phyloP scores from a whole-genome alignment of 768 basidiomycete genomes.

The Agrocybe praecox region DNA sequence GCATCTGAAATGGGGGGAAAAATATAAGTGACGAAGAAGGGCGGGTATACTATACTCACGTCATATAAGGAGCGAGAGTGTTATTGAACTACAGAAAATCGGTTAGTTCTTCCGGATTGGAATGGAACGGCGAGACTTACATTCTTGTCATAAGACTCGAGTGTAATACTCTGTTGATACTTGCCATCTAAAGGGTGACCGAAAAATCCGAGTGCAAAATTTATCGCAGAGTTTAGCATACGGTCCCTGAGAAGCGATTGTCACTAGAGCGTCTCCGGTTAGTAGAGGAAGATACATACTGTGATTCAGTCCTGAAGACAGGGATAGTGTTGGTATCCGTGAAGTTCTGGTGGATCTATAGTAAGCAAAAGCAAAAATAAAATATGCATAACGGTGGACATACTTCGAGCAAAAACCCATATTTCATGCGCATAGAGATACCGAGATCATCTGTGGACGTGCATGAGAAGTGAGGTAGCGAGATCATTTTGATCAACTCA shows the following conservation, averaged over 20 bases:
- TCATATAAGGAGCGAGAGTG: slow-evolving; percentile 72
- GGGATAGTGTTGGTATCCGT: not conserved
- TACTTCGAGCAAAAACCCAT: not conserved
- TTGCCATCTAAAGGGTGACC: not conserved
- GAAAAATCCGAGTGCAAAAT: not conserved
- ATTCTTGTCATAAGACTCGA: not conserved
- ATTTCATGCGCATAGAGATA: not conserved
- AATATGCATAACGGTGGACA: not conserved
- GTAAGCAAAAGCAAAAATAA: not conserved
- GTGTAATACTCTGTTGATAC: not conserved
- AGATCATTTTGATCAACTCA: not conserved
- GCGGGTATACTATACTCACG: slow-evolving; percentile 66
- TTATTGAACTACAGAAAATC: slow-evolving; percentile 39
- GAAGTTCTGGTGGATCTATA: not conserved
- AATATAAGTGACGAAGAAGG: not conserved
- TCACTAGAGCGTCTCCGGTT: too few relatives aligned
- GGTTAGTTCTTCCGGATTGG: slow-evolving; percentile 46
- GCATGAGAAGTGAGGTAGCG: slow-evolving; percentile 15
- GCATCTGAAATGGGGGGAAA: not conserved
- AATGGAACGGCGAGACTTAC: slow-evolving; percentile 57
- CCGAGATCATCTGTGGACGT: not conserved
- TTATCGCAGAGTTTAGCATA: not conserved
- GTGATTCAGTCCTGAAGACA: not conserved
- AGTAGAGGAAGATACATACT: not conserved
- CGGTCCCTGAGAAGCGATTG: not conserved